These are phyloP conservation scores for Onygenales sp. DNA, from an alignment of 2,329 filamentous ascomycete species.

Conservation along the genomic window DNA sequence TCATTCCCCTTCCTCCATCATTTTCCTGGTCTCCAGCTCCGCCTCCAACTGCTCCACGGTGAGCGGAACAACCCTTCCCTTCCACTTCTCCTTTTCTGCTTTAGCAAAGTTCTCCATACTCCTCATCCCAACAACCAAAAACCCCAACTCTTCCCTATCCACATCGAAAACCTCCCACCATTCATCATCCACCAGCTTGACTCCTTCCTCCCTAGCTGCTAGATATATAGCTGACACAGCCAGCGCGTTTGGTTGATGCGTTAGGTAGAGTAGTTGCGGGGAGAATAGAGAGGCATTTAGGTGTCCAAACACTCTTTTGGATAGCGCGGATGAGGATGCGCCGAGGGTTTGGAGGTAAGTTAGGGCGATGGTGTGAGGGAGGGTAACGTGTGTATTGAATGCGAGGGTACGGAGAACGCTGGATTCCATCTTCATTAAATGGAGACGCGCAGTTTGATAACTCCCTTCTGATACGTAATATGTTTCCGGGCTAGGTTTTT, in stretches of 20 bases:
- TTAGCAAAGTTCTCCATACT: conserved; percentile 65
- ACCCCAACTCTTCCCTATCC: conserved; percentile 87
- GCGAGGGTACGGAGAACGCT: conserved; percentile 65
- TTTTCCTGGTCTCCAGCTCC: conserved; percentile 48
- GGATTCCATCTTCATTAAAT: conserved; percentile 65
- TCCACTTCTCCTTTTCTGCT: conserved; percentile 49
- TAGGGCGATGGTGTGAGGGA: conserved; percentile 78
- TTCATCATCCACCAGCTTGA: conserved; percentile 70
- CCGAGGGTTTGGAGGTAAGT: conserved; percentile 90
- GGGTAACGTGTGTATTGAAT: conserved; percentile 74
- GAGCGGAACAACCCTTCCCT: conserved; percentile 46
- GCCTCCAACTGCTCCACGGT: conserved; percentile 48
- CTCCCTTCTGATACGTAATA: conserved; percentile 66
- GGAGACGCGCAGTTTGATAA: conserved; percentile 56
- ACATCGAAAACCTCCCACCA: conserved; percentile 99
- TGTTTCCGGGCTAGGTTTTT: conserved; percentile 37
- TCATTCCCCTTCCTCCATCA: conserved; percentile 32
- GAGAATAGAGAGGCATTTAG: conserved; percentile 81
- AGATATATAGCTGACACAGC: conserved; percentile 86
- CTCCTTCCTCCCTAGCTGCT: conserved; percentile 65
- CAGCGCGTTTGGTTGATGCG: conserved; percentile 77
- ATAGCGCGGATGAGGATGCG: conserved; percentile 50
- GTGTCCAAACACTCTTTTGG: conserved; percentile 60
- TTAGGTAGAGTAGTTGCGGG: conserved; percentile 81
- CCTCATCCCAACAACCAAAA: conserved; percentile 74